Evolutionary conservation across 805 yeast species (phyloP).

Genomic region (Ogataea thermomethanolica): DNA sequence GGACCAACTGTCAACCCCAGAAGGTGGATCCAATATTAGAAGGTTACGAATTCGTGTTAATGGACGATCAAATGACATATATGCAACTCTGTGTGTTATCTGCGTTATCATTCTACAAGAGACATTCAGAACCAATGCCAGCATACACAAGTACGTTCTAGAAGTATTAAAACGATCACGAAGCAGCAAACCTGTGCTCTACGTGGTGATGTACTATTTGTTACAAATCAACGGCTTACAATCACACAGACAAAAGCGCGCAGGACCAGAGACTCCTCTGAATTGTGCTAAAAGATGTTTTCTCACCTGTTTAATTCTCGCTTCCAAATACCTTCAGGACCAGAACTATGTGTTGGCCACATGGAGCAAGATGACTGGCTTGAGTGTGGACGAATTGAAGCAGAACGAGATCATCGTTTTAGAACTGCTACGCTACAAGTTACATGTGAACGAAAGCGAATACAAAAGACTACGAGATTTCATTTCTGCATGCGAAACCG

Average conservation of each 20-base stretch:
- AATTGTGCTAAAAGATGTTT: constrained; percentile 64
- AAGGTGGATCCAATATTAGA: background rate
- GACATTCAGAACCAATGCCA: constrained; percentile 1
- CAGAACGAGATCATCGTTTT: constrained; percentile 50
- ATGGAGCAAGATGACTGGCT: constrained; percentile 75
- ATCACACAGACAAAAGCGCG: background rate
- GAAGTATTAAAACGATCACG: constrained; percentile 50
- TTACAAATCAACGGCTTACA: constrained; percentile 30
- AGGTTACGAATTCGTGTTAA: background rate
- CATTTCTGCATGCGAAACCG: constrained; percentile 1
- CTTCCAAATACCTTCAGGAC: constrained; percentile 73
- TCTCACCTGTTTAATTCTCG: constrained; percentile 63
- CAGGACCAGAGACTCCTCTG: constrained; percentile 5
- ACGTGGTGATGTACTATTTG: constrained; percentile 63
- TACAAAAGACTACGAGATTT: constrained; percentile 36
- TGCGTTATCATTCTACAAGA: constrained; percentile 13
- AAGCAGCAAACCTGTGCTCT: constrained; percentile 59
- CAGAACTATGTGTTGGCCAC: constrained; percentile 62
- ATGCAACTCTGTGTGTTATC: constrained; percentile 1
- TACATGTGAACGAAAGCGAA: constrained; percentile 47
- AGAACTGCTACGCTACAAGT: constrained; percentile 50
- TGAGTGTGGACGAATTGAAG: constrained; percentile 47
- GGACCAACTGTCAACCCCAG: constrained; percentile 10
- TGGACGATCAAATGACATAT: background rate
- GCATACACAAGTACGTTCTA: constrained; percentile 30